Conservation (phyloP, 441 rosid species). For the Gossypium trilobum region DNA sequence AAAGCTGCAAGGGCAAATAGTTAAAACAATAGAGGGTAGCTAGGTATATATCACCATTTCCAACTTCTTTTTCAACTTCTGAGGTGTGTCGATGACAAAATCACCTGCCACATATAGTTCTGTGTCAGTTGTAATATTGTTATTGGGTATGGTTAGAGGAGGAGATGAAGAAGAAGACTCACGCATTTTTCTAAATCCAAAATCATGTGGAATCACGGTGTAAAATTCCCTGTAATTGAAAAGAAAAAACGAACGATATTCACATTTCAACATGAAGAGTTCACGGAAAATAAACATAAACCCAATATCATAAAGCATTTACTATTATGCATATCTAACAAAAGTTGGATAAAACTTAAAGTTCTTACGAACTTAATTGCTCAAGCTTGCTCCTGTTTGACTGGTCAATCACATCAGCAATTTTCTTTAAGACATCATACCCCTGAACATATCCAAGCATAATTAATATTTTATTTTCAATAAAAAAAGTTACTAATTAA, state of each 20-base stretch:
- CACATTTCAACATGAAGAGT: not conserved
- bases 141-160: not conserved
- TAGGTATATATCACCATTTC: conserved; percentile 52
- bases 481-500: not conserved
- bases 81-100: conserved; percentile 77
- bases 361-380: conserved; percentile 71
- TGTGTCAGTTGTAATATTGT: conserved; percentile 4
- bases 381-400: conserved; percentile 45
- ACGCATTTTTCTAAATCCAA: conserved; percentile 80
- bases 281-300: not conserved
- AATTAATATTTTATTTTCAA: not conserved
- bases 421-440: conserved; percentile 67
- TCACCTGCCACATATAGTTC: conserved; percentile 50
- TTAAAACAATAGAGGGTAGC: not conserved
- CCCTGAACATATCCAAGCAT: conserved; percentile 41
- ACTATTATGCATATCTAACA: not conserved
- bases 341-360: not conserved
- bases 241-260: not conserved
- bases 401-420: conserved; percentile 49
- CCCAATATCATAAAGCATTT: conserved; percentile 2
- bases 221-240: conserved; percentile 69
- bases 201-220: conserved; percentile 79
- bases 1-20: not conserved
- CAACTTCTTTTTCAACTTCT: conserved; percentile 69
- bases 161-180: conserved; percentile 31